Evolutionary conservation across 1,284 basidiomycete species (phyloP).

Genomic region (Pseudozyma tsukubaensis): DNA sequence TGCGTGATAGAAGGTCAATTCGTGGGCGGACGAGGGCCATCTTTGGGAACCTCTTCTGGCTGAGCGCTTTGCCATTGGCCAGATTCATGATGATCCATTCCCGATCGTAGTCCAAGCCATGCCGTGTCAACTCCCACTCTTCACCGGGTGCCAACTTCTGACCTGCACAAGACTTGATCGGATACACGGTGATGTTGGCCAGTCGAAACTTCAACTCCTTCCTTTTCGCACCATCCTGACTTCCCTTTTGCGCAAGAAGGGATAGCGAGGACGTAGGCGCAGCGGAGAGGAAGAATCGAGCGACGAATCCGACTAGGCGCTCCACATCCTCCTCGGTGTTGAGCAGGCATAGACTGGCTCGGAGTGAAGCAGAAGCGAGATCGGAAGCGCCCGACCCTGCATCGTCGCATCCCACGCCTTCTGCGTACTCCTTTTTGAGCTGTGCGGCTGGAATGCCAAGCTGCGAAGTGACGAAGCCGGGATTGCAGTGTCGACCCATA

Average conservation of each 20-base stretch:
- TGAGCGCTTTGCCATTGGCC: conserved; percentile 44
- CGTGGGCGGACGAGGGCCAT: conserved; percentile 55
- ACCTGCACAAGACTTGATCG: conserved; percentile 57
- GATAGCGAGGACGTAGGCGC: conserved; percentile 4
- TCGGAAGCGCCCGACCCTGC: conserved; percentile 15
- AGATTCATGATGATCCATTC: conserved; percentile 56
- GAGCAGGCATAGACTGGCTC: conserved; percentile 49
- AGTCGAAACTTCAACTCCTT: conserved; percentile 18
- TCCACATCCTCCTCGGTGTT: conserved; percentile 53
- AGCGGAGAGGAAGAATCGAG: conserved; percentile 38
- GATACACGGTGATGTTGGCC: conserved; percentile 47
- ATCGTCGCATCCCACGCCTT: conserved; percentile 54
- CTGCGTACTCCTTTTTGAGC: conserved; percentile 47
- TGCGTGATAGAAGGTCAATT: conserved; percentile 23
- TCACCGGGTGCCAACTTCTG: conserved; percentile 29
- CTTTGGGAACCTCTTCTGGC: conserved; percentile 47
- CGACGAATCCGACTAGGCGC: conserved; percentile 41
- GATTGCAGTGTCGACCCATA: conserved; percentile 58
- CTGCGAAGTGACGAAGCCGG: conserved; percentile 48
- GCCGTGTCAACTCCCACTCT: conserved; percentile 40
- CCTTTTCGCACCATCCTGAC: no score
- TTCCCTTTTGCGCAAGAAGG: not conserved
- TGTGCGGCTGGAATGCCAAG: conserved; percentile 29
- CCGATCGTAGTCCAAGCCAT: conserved; percentile 50
- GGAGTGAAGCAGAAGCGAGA: conserved; percentile 19